Base-by-base conservation (phyloP, 2,329 filamentous ascomycete species). In the Neophaeococcomyces mojaviensis region DNA sequence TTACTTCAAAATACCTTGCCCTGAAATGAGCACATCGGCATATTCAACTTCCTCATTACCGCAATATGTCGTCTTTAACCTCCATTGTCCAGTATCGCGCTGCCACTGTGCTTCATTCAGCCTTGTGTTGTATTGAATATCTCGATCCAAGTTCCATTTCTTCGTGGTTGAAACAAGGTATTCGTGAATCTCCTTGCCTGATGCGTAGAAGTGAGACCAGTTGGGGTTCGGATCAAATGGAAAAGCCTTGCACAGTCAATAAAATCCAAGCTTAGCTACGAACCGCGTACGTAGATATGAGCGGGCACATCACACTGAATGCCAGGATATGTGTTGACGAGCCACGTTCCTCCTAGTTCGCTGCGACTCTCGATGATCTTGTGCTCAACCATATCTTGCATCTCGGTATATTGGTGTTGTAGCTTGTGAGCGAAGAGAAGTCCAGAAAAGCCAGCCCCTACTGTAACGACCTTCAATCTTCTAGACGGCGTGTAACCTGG, bases 1-100 rank as follows among this genome's bases (percentile, higher is more conserved):
- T 31, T 51, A 55, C 47, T 60, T 60, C 3, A 53, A 60, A 52
- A 79, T 74, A 1, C 78, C 77, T 19, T 79, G 76, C 2, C 72
- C 77, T 9, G 72, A 77, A 18, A 79, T 65, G 13, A 80, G 60
- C 46, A 79, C 78, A 52, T 78, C 73, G 4, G 69, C 68, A 26
- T 37, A 51, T 19, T 51, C 49, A 10, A 31, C 13, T 9, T 28
- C 22, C 6, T 39, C 37, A n/a, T 28, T 39, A 13, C 48, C 28
- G 54, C 55, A 3, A 55, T 49, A 37, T 35, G 16, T 2, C 58
- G 58, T 15, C 58, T 51, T 54, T 3, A 70, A 46, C 22, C 58
- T 53, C 67, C 67, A 71, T 45, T 63, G 58, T 1, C 59, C 61
- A 35, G 49, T 33, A 0, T 55, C 50, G 26, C 67, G 63, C 18